A percentile compares a stretch with the other conserved stretches of the same genome.
Conservation (phyloP, 371 early-diverging fungal species). For the Apophysomyces elegans region DNA sequence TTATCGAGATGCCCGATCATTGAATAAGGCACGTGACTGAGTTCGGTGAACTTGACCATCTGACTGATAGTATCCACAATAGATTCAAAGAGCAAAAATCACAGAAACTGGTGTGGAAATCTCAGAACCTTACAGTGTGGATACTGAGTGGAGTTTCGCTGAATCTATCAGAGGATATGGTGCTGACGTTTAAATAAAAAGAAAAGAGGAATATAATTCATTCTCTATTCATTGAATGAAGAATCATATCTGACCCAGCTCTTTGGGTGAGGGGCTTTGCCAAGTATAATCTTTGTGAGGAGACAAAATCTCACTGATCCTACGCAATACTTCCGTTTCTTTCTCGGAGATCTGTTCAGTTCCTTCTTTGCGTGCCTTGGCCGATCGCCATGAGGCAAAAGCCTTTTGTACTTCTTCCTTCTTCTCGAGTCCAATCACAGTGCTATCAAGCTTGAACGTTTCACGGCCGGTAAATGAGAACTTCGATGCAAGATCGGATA, state of each 20-base stretch:
- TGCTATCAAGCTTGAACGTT: constrained; percentile 51
- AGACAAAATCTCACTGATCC: constrained; percentile 30
- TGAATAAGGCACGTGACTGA: constrained; percentile 78
- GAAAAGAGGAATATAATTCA: not conserved
- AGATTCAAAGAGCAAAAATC: constrained; percentile 93
- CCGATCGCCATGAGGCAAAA: constrained; percentile 49
- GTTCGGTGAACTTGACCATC: not conserved
- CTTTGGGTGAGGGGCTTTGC: constrained; percentile 51
- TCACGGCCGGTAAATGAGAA: constrained; percentile 64
- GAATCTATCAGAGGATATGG: constrained; percentile 91
- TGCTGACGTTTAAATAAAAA: constrained; percentile 40
- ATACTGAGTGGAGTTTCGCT: constrained; percentile 96
- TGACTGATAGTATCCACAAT: constrained; percentile 12
- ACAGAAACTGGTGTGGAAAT: constrained; percentile 83
- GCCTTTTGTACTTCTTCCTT: constrained; percentile 66
- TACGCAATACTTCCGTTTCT: constrained; percentile 29
- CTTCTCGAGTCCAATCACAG: constrained; percentile 71
- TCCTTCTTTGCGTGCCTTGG: constrained; percentile 37
- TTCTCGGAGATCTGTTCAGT: constrained; percentile 19
- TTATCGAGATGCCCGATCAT: constrained; percentile 96
- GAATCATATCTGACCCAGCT: constrained; percentile 19
- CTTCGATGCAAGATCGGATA: constrained; percentile 67
- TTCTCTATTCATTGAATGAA: not conserved
- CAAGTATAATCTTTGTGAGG: constrained; percentile 49
- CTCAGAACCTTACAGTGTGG: constrained; percentile 86